Percentiles rank a stretch among this genome's conserved stretches.
phyloP scores from a whole-genome alignment of 2,329 filamentous ascomycete genomes.

The Colletotrichum destructivum region DNA sequence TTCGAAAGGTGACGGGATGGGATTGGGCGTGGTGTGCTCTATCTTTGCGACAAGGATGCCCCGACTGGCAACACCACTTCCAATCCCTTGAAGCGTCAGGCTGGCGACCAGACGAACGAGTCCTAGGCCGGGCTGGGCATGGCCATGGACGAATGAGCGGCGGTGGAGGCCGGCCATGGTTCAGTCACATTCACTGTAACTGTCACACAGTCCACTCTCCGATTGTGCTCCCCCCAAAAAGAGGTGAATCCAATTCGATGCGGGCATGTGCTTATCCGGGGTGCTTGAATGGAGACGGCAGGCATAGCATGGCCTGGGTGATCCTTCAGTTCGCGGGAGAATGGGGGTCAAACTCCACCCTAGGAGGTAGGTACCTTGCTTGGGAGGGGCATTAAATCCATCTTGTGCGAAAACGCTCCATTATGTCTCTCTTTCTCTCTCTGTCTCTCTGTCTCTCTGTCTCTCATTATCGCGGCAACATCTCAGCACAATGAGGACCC shows the following conservation, averaged over 20 bases:
- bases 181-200: not conserved
- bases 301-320: not conserved
- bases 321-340: not conserved
- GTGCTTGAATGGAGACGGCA: conserved; percentile 13
- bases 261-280: conserved; percentile 33
- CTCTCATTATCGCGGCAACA: not conserved
- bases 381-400: not conserved
- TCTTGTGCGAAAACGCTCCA: not conserved
- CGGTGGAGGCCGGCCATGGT: conserved; percentile 3
- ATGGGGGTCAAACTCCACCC: not conserved
- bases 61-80: conserved; percentile 12
- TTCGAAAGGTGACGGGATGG: conserved; percentile 31
- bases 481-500: not conserved
- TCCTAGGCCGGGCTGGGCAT: conserved; percentile 9
- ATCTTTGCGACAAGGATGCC: conserved; percentile 40
- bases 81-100: conserved; percentile 10
- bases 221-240: not conserved
- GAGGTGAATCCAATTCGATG: conserved; percentile 13
- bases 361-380: too few relatives aligned
- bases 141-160: conserved; percentile 31
- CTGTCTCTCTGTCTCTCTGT: too few relatives aligned
- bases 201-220: not conserved
- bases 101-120: conserved; percentile 29
- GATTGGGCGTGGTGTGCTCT: conserved; percentile 24
- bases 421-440: not conserved